Evolutionary conservation across 2,329 filamentous ascomycete genomes (phyloP), one percentile per base, ranked within the genome.

Genomic region (Xylariaceae sp.): DNA sequence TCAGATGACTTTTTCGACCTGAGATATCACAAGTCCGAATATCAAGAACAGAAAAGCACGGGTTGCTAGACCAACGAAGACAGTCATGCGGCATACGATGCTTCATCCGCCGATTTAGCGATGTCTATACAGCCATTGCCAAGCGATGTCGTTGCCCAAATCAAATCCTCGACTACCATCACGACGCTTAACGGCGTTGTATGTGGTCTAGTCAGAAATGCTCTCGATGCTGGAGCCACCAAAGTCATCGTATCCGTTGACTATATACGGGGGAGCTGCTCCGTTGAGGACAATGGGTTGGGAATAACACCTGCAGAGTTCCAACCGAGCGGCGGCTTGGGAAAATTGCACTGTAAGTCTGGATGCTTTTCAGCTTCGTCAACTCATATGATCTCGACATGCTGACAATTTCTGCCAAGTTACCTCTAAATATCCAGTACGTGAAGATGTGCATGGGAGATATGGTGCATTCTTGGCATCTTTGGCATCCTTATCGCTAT

Each of bases 131-230:
- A 80, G 64, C 84, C 80, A 54, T 80, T 96, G 61, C 88, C 91
- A 10, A 75, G 82, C 44, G 80, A 89, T 65, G 90, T 89, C 58
- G 80, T 86, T 67, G 84, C 88, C 52, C 90, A 92, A 72, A 88
- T 99, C 75, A 89, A 88, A 71, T 96, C 93, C 0, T 95, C 93
- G 0, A 85, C 85, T n/a, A 79, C 82, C 57, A 88, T 97, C 66
- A 88, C 86, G 1, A 88, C 86, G 50, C 78, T 97, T 37, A 88
- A 87, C 66, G 82, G 77, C 30, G 91, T 89, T 3, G 77, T 90
- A 11, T 77, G 85, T 57, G 89, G 88, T 51, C 80, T 97, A 8
- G 67, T 95, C 30, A 85, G 88, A 71, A 99, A 99, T 72, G 85
- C 91, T 0, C 79, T 99, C 10, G 94, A 99, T 76, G 90, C 92